Conservation (phyloP, 495 filamentous ascomycete genomes). For the Annulohypoxylon moriforme region DNA sequence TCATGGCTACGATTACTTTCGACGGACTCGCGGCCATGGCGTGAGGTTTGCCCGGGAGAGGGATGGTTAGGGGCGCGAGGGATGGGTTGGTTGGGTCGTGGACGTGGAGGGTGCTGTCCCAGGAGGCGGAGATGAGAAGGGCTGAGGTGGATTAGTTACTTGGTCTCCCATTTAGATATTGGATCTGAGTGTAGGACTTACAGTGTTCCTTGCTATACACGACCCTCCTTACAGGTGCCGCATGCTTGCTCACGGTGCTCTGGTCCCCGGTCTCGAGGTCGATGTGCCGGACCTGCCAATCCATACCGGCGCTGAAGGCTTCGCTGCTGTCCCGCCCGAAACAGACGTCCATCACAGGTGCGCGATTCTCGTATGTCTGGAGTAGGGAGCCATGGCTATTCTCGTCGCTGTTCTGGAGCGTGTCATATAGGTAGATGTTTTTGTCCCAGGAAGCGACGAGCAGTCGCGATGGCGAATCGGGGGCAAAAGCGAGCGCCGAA, state of each 20-base stretch:
- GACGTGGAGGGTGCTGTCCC: conserved; percentile 91
- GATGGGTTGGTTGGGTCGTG: conserved; percentile 67
- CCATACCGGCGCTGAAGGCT: conserved; percentile 85
- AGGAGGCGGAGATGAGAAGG: conserved; percentile 87
- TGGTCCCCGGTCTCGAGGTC: conserved; percentile 77
- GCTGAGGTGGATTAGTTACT: conserved; percentile 45
- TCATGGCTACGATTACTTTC: conserved; percentile 94
- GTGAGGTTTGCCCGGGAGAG: conserved; percentile 85
- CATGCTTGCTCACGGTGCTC: conserved; percentile 80
- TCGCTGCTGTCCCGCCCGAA: conserved; percentile 84
- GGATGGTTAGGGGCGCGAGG: conserved; percentile 65
- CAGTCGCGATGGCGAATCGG: conserved; percentile 71
- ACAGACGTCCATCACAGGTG: conserved; percentile 90
- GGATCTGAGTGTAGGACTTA: conserved; percentile 46
- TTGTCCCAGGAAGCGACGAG: conserved; percentile 96
- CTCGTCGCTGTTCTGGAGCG: conserved; percentile 63
- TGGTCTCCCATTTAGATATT: neutral
- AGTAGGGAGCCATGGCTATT: conserved; percentile 68
- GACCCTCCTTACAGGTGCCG: conserved; percentile 80
- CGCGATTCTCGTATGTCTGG: conserved; percentile 80
- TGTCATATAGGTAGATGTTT: conserved; percentile 90
- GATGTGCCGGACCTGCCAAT: conserved; percentile 85
- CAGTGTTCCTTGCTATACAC: conserved; percentile 81
- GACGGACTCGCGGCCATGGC: conserved; percentile 82
- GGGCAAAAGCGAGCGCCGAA: conserved; percentile 86